phyloP scores from a whole-genome alignment of 202 grass and related monocot species.

The Cymbopogon flexuosus region DNA sequence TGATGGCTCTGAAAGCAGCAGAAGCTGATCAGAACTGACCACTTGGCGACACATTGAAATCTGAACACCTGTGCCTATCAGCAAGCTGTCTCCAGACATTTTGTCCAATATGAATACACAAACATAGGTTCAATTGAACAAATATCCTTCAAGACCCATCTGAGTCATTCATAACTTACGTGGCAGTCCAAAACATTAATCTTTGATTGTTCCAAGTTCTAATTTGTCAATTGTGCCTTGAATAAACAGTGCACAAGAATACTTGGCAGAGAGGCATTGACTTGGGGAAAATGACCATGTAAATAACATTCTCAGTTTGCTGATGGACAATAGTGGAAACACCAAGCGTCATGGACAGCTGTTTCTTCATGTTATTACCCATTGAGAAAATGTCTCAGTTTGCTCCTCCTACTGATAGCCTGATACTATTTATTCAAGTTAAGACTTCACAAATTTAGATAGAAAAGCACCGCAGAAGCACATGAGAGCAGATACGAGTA shows the following conservation, averaged over 20 bases:
- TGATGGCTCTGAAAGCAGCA: not conserved
- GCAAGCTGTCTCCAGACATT: not conserved
- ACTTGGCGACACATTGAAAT: not conserved
- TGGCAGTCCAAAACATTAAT: not conserved
- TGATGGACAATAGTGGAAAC: not conserved
- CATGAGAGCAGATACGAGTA: not conserved
- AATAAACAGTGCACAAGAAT: not conserved
- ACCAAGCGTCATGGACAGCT: not conserved
- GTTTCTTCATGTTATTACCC: not conserved
- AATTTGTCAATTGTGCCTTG: not conserved
- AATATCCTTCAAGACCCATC: not conserved
- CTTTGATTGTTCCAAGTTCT: not conserved
- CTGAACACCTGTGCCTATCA: not conserved
- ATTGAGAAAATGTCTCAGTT: not conserved
- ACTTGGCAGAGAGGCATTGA: not conserved
- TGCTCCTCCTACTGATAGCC: not conserved
- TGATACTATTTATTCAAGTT: not conserved
- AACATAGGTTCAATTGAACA: not conserved
- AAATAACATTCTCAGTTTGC: not conserved
- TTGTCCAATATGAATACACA: not conserved
- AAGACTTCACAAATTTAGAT: not conserved
- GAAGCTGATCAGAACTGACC: not conserved
- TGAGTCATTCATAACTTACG: not conserved
- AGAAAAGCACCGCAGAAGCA: not conserved
- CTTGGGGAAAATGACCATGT: not conserved